phyloP scores from a whole-genome alignment of 345 rosid species.

The Corymbia maculata region DNA sequence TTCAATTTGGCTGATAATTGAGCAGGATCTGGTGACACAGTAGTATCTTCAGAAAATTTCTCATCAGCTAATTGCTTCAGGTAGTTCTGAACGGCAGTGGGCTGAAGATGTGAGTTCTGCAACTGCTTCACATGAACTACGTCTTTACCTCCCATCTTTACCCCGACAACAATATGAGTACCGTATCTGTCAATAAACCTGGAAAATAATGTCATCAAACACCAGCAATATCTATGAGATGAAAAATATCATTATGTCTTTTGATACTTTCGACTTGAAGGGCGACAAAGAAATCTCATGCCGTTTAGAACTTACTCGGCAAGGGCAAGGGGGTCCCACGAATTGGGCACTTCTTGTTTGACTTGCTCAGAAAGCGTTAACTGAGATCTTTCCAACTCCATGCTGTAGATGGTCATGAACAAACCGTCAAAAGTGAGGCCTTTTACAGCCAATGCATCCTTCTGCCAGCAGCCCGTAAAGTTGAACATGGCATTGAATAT shows the following conservation, averaged over 20 bases:
- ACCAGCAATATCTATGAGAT: background rate
- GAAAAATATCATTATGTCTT: background rate
- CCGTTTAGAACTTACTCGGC: conserved; percentile 51
- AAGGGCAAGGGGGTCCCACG: conserved; percentile 87
- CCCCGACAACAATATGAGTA: conserved; percentile 79
- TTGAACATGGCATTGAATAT: conserved; percentile 67
- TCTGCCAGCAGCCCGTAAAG: conserved; percentile 66
- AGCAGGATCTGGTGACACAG: background rate
- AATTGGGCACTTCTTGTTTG: conserved; percentile 68
- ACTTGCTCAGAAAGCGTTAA: conserved; percentile 53
- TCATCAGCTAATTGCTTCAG: conserved; percentile 57
- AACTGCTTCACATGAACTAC: conserved; percentile 63
- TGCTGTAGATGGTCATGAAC: conserved; percentile 77
- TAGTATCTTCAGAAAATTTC: conserved; percentile 36
- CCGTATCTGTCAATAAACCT: conserved; percentile 82
- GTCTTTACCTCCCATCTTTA: conserved; percentile 95
- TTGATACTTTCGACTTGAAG: background rate
- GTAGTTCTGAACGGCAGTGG: conserved; percentile 51
- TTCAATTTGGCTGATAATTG: conserved; percentile 18
- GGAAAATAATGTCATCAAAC: conserved; percentile 2
- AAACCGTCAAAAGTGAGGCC: conserved; percentile 85
- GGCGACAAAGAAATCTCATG: background rate
- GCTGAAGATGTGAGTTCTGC: conserved; percentile 45
- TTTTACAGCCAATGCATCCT: conserved; percentile 60
- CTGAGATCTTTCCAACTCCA: conserved; percentile 66